Percentiles rank a stretch among this genome's conserved stretches.
Evolutionary conservation across 2,329 filamentous ascomycete species (phyloP).

Genomic region (Ascochyta lentis): DNA sequence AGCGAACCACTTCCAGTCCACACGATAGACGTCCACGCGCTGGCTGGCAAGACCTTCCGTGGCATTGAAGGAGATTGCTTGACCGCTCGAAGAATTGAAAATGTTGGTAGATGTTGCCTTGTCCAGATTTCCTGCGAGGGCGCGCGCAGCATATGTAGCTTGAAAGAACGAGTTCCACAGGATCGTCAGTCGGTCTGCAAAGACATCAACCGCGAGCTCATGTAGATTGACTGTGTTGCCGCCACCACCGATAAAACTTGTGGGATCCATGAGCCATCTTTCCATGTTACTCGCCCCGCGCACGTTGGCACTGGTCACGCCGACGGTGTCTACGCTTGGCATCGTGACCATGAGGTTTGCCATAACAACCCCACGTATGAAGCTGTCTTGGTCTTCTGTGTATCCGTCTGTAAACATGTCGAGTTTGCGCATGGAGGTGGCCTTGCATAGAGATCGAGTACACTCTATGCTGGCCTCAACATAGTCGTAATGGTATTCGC

Average conservation of each 20-base stretch:
- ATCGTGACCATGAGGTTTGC: slow-evolving; percentile 18
- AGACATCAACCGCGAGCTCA: slow-evolving; percentile 21
- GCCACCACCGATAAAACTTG: slow-evolving; percentile 28
- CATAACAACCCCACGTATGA: slow-evolving; percentile 12
- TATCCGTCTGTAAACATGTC: slow-evolving; percentile 26
- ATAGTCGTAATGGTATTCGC: slow-evolving; percentile 24
- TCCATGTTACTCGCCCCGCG: slow-evolving; percentile 35
- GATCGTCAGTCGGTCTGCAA: slow-evolving; percentile 33
- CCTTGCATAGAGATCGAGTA: slow-evolving; percentile 24
- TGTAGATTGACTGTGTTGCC: slow-evolving; percentile 27
- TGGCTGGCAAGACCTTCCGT: slow-evolving; percentile 17
- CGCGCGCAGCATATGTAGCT: slow-evolving; percentile 32
- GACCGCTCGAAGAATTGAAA: background rate
- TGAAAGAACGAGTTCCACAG: slow-evolving; percentile 40
- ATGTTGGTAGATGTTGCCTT: slow-evolving; percentile 24
- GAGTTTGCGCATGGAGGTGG: slow-evolving; percentile 29
- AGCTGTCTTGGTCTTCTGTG: slow-evolving; percentile 16
- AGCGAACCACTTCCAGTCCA: slow-evolving; percentile 37
- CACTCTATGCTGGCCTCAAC: slow-evolving; percentile 32
- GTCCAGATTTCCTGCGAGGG: slow-evolving; percentile 21
- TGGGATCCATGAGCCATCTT: slow-evolving; percentile 32
- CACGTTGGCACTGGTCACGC: slow-evolving; percentile 4
- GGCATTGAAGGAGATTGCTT: slow-evolving; percentile 24
- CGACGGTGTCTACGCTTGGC: slow-evolving; percentile 28
- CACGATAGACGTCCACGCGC: slow-evolving; percentile 23